Conservation (phyloP, 2,329 filamentous ascomycete genomes). For the Cladosporium sp. region DNA sequence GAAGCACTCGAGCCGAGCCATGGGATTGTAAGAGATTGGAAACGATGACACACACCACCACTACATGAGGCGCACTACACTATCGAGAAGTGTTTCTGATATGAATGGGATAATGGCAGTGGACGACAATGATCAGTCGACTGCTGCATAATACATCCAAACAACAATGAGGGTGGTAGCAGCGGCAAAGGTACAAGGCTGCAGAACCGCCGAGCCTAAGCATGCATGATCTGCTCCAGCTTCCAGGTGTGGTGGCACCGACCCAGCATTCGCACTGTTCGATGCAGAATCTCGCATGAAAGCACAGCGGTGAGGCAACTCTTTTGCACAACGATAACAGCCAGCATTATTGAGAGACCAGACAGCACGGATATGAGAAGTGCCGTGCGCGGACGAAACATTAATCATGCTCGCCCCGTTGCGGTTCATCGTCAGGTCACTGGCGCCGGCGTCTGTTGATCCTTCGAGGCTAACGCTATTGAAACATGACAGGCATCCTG, state of each 20-base stretch:
- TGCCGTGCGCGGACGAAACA: not conserved
- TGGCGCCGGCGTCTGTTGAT: constrained; percentile 8
- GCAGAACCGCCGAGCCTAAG: constrained; percentile 14
- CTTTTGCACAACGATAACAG: not conserved
- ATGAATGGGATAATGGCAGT: not conserved
- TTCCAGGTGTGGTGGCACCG: constrained; percentile 12
- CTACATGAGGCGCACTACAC: not conserved
- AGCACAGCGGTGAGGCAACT: constrained; percentile 21
- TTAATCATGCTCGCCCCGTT: not conserved
- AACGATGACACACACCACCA: not conserved
- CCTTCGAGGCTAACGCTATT: constrained; percentile 10
- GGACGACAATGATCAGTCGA: not conserved
- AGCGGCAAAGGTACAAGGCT: constrained; percentile 16
- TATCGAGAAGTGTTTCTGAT: not conserved
- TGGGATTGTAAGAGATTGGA: not conserved
- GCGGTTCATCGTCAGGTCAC: not conserved
- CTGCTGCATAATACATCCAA: not conserved
- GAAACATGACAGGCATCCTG: constrained; percentile 16
- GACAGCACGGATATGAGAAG: not conserved
- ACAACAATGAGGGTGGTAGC: constrained; percentile 2
- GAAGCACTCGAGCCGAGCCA: not conserved
- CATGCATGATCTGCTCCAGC: constrained; percentile 11
- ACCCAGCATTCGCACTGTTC: constrained; percentile 8
- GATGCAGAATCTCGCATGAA: constrained; percentile 20
- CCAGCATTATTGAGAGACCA: not conserved